phyloP scores from a whole-genome alignment of 192 early-diverging fungal genomes.

The Haplosporangium gracile region DNA sequence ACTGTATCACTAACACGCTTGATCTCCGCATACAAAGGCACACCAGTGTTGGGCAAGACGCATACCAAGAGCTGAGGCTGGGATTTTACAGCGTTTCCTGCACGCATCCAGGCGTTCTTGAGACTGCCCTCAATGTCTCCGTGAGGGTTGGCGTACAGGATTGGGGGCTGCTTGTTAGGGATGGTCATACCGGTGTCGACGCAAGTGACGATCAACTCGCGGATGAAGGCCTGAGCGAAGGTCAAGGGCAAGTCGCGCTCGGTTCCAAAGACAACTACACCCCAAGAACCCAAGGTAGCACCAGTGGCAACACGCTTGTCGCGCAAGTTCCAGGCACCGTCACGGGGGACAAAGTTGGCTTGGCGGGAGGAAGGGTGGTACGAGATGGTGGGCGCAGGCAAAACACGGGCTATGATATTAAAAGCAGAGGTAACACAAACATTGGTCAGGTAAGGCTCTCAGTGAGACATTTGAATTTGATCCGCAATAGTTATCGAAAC shows the following conservation, averaged over 20 bases:
- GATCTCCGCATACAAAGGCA: slow-evolving; percentile 85
- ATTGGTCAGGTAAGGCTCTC: not conserved
- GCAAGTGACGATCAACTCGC: slow-evolving; percentile 78
- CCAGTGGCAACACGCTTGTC: slow-evolving; percentile 85
- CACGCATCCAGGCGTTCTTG: slow-evolving; percentile 76
- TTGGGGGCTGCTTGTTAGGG: slow-evolving; percentile 57
- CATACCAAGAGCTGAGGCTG: slow-evolving; percentile 88
- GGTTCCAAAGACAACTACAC: slow-evolving; percentile 81
- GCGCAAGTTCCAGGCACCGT: slow-evolving; percentile 92
- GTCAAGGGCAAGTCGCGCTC: slow-evolving; percentile 62
- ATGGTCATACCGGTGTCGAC: slow-evolving; percentile 80
- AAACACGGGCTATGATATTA: slow-evolving; percentile 71
- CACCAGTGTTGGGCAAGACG: slow-evolving; percentile 84
- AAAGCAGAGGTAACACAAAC: slow-evolving; percentile 19
- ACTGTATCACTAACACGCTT: slow-evolving; percentile 93
- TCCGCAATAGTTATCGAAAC: slow-evolving; percentile 15
- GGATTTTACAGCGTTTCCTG: slow-evolving; percentile 70
- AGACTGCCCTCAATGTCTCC: slow-evolving; percentile 80
- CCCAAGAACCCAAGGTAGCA: slow-evolving; percentile 82
- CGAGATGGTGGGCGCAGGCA: slow-evolving; percentile 82
- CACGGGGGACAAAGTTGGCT: slow-evolving; percentile 64
- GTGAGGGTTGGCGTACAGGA: slow-evolving; percentile 63
- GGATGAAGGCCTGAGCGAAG: slow-evolving; percentile 80
- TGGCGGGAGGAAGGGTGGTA: slow-evolving; percentile 68
- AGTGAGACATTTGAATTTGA: slow-evolving; percentile 6